These are phyloP conservation scores for Cordia subcordata DNA, from an alignment of 257 asterid genomes.

Conservation along the genomic window DNA sequence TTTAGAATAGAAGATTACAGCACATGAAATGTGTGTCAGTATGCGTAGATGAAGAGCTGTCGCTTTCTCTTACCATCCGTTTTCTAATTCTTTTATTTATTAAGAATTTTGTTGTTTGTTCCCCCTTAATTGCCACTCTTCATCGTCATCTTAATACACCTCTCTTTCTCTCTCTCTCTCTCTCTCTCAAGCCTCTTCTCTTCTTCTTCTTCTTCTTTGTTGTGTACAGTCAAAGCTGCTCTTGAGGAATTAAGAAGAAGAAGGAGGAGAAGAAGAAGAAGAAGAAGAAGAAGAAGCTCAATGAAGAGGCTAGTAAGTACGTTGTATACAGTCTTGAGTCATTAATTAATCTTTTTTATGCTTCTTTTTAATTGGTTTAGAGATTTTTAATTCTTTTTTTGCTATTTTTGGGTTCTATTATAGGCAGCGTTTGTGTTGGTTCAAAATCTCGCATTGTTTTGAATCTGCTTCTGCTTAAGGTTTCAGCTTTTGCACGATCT, in stretches of 20 bases:
- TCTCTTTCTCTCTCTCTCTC: slow-evolving; percentile 4
- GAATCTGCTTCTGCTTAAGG: no score
- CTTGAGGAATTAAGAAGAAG: slow-evolving; percentile 37
- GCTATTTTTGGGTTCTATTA: no score
- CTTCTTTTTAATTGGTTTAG: no score
- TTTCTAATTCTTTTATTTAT: slow-evolving; percentile 4
- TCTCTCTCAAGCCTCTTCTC: slow-evolving; percentile 8
- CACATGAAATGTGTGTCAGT: slow-evolving; percentile 7
- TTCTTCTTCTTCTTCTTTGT: slow-evolving; percentile 24
- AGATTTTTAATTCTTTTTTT: no score
- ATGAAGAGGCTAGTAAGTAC: slow-evolving; percentile 99
- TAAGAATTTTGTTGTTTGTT: slow-evolving; percentile 9
- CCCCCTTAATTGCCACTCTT: slow-evolving; percentile 69
- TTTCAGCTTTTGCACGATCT: no score
- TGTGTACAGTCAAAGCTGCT: slow-evolving; percentile 15
- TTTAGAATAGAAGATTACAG: background rate
- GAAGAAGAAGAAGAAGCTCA: slow-evolving; percentile 32
- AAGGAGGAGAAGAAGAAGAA: slow-evolving; percentile 28
- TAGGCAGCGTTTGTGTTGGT: no score
- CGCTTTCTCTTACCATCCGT: slow-evolving; percentile 61
- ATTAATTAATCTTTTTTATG: no score
- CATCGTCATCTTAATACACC: slow-evolving; percentile 9
- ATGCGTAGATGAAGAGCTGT: slow-evolving; percentile 47
- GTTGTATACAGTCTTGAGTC: slow-evolving; percentile 26
- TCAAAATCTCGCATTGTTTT: no score